phyloP scores from a whole-genome alignment of 2,329 filamentous ascomycete species.

The Pseudovirgaria hyperparasitica region DNA sequence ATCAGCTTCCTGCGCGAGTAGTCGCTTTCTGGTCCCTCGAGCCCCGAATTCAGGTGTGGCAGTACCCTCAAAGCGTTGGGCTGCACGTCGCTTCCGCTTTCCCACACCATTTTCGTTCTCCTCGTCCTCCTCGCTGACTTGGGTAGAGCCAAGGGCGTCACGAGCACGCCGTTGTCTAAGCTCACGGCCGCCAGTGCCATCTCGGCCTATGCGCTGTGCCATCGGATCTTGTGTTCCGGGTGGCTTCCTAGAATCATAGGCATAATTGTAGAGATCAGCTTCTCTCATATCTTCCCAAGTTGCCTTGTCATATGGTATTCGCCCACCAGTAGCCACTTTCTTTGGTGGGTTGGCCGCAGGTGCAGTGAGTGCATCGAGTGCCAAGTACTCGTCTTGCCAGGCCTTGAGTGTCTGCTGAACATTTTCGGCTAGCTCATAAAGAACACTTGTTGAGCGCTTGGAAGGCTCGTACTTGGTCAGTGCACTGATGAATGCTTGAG shows the following conservation, averaged over 20 bases:
- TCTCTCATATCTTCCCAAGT: slow-evolving; percentile 49
- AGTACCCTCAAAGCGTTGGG: slow-evolving; percentile 19
- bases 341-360: slow-evolving; percentile 38
- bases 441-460: slow-evolving; percentile 35
- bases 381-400: slow-evolving; percentile 48
- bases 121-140: slow-evolving; percentile 24
- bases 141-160: slow-evolving; percentile 24
- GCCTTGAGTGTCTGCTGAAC: slow-evolving; percentile 37
- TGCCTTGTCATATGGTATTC: slow-evolving; percentile 30
- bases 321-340: slow-evolving; percentile 36
- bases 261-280: slow-evolving; percentile 47
- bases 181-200: slow-evolving; percentile 32
- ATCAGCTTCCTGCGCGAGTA: slow-evolving; percentile 12
- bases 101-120: slow-evolving; percentile 16
- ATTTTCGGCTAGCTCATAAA: slow-evolving; percentile 43
- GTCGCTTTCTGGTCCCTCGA: slow-evolving; percentile 5
- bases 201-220: slow-evolving; percentile 34
- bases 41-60: slow-evolving; percentile 11
- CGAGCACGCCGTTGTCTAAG: slow-evolving; percentile 31
- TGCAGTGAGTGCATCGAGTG: slow-evolving; percentile 40
- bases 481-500: slow-evolving; percentile 27
- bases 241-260: slow-evolving; percentile 38
- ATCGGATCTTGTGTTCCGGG: slow-evolving; percentile 44
- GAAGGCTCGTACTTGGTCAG: slow-evolving; percentile 30
- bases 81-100: slow-evolving; percentile 22